Base-by-base conservation (phyloP, 2,329 filamentous ascomycete genomes). In the Geosmithia flava region DNA sequence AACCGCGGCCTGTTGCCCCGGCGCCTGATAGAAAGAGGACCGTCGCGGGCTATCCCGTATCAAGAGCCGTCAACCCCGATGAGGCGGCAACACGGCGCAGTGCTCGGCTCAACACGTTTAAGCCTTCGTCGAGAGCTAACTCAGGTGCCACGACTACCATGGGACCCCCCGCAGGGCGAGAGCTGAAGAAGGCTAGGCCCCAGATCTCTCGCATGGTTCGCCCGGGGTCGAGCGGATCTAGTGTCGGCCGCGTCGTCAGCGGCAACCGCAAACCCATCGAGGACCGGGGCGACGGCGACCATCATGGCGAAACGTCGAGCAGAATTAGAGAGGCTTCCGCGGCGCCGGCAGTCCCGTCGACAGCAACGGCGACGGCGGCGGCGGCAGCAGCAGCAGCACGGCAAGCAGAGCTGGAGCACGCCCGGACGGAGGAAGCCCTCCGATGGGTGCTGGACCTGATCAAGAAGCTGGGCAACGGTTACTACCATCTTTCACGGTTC, bases 211-310 rank as follows among this genome's bases (percentile, higher is more conserved):
- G 83, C 66, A 64, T 83, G 65, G 57, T 90, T 71, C 73, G 84
- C 66, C 66, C 84, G 66, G 70, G 77, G 59, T 65, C 83, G 15
- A 80, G 81, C 51, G 70, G 77, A 16, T 80, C 85, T 3, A 87
- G 78, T 48, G 86, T 94, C 40, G 87, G 88, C 17, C 80, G 90
- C 56, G 87, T 91, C 48, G 87, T 95, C 43, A 95, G 89, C 62
- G 90, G 89, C 20, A 95, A 93, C 61, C 78, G 90, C 50, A 96
- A 93, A 62, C 82, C 82, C 2, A 53, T 76, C 20, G 77, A 81
- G 45, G 76, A 85, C 47, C 80, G 84, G 51, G 77, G 82, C 68
- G 85, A 91, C 48, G 64, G 81, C 33, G 84, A 93, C 51, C 70
- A 76, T 4, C 23, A 27, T 19, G 84, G 79, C 55, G 85, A 89